Evolutionary conservation across 2,329 filamentous ascomycete species (phyloP).

Genomic region (Aspergillus quadrilineatus): DNA sequence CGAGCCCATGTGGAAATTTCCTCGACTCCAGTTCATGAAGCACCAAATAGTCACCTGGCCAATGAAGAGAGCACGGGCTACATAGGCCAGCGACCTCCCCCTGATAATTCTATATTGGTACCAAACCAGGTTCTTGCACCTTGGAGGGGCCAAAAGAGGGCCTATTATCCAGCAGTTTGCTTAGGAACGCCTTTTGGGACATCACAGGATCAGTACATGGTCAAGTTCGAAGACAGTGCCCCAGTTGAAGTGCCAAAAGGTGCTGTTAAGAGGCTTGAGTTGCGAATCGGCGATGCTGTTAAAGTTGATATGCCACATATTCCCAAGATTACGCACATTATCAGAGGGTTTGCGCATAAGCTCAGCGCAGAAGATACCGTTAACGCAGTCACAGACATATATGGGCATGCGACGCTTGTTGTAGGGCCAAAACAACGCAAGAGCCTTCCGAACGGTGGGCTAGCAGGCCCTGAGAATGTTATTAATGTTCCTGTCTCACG

Average conservation of each 20-base stretch:
- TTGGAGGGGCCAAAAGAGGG: slow-evolving; percentile 56
- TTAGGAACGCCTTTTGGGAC: slow-evolving; percentile 46
- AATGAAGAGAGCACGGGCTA: slow-evolving; percentile 5
- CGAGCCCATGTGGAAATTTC: slow-evolving; percentile 14
- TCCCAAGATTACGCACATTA: slow-evolving; percentile 45
- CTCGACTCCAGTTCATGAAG: slow-evolving; percentile 14
- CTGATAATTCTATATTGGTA: slow-evolving; percentile 32
- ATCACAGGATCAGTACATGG: slow-evolving; percentile 43
- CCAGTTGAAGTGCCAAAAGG: slow-evolving; percentile 42
- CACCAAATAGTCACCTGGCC: slow-evolving; percentile 12
- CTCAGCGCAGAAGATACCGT: slow-evolving; percentile 28
- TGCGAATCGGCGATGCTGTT: slow-evolving; percentile 46
- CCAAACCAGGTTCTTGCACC: slow-evolving; percentile 58
- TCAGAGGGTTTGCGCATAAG: slow-evolving; percentile 43
- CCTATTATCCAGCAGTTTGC: slow-evolving; percentile 63
- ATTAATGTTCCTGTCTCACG: slow-evolving; percentile 45
- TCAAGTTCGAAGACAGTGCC: slow-evolving; percentile 47
- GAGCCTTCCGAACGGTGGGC: slow-evolving; percentile 36
- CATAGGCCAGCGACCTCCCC: slow-evolving; percentile 3
- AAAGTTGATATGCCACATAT: slow-evolving; percentile 46
- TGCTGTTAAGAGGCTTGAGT: slow-evolving; percentile 45
- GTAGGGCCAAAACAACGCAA: slow-evolving; percentile 45
- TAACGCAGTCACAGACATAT: slow-evolving; percentile 42
- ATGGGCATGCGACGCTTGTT: slow-evolving; percentile 44
- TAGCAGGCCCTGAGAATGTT: slow-evolving; percentile 29